Conservation (phyloP, 2,329 filamentous ascomycete species). For the Pseudomassariella vexata region DNA sequence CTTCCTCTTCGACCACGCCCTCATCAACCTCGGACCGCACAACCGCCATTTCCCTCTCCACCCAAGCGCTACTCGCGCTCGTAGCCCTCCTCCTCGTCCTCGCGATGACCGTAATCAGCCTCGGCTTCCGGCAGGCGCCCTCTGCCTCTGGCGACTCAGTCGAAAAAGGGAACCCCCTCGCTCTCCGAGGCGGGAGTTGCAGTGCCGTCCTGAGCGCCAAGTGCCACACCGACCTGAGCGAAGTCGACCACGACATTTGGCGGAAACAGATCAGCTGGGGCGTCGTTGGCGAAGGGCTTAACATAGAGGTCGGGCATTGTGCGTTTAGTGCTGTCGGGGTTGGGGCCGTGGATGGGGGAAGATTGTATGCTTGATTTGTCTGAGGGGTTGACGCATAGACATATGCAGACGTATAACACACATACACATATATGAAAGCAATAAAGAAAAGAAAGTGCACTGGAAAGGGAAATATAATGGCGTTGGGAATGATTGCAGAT, state of each 20-base stretch:
- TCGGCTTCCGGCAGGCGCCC: slow-evolving; percentile 35
- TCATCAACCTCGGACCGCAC: slow-evolving; percentile 10
- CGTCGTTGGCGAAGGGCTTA: slow-evolving; percentile 33
- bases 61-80: slow-evolving; percentile 34
- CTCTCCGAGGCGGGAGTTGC: slow-evolving; percentile 40
- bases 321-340: slow-evolving; percentile 33
- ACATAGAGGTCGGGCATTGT: slow-evolving; percentile 34
- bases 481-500: too few relatives aligned
- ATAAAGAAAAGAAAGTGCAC: too few relatives aligned
- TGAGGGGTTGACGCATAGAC: too few relatives aligned
- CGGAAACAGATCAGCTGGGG: slow-evolving; percentile 38
- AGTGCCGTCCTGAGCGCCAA: slow-evolving; percentile 45
- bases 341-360: slow-evolving; percentile 26
- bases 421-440: too few relatives aligned
- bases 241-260: slow-evolving; percentile 22
- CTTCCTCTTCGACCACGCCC: slow-evolving; percentile 7
- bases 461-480: too few relatives aligned
- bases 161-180: slow-evolving; percentile 41
- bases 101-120: slow-evolving; percentile 24
- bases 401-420: too few relatives aligned
- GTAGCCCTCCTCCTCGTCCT: slow-evolving; percentile 33
- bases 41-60: slow-evolving; percentile 35
- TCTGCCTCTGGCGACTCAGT: slow-evolving; percentile 26
- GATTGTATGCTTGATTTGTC: slow-evolving; percentile 37
- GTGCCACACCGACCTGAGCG: slow-evolving; percentile 34